These are phyloP conservation scores for Leptographium lundbergii DNA, from an alignment of 2,329 filamentous ascomycete genomes.

Conservation along the genomic window DNA sequence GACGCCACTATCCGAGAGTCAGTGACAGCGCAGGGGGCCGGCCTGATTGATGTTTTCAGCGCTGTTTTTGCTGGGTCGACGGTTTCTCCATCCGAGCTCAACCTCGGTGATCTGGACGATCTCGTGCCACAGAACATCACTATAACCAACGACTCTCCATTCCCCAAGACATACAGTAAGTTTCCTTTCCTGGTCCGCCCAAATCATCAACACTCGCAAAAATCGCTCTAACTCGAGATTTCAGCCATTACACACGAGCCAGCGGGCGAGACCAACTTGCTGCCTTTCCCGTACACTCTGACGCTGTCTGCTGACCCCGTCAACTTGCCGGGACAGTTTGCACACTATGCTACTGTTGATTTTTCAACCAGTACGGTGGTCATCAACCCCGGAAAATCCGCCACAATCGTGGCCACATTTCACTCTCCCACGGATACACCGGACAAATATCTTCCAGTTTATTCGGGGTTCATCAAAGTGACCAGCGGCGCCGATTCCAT, in stretches of 20 bases:
- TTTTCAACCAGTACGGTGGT: no score
- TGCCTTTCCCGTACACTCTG: not conserved
- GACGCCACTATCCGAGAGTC: slow-evolving; percentile 28
- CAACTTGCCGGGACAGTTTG: not conserved
- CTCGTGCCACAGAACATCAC: slow-evolving; percentile 38
- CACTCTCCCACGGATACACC: slow-evolving; percentile 26
- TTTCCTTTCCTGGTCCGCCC: no score
- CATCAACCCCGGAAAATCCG: slow-evolving; percentile 27
- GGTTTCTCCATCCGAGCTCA: slow-evolving; percentile 28
- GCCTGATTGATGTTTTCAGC: slow-evolving; percentile 46
- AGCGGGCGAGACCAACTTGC: not conserved
- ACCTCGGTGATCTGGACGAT: slow-evolving; percentile 24
- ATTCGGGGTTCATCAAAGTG: slow-evolving; percentile 33
- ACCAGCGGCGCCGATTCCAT: slow-evolving; percentile 17
- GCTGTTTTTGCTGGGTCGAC: slow-evolving; percentile 34
- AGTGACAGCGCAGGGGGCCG: slow-evolving; percentile 46
- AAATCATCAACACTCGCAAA: no score
- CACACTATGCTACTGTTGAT: slow-evolving; percentile 25
- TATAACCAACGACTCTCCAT: slow-evolving; percentile 33
- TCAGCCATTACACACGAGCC: not conserved
- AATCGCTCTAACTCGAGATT: no score
- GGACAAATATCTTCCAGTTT: slow-evolving; percentile 28
- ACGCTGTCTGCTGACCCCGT: no score
- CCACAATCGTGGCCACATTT: slow-evolving; percentile 31
- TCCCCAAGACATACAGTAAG: not conserved